phyloP scores from a whole-genome alignment of 371 early-diverging fungal genomes.

The Capillidium heterosporum region DNA sequence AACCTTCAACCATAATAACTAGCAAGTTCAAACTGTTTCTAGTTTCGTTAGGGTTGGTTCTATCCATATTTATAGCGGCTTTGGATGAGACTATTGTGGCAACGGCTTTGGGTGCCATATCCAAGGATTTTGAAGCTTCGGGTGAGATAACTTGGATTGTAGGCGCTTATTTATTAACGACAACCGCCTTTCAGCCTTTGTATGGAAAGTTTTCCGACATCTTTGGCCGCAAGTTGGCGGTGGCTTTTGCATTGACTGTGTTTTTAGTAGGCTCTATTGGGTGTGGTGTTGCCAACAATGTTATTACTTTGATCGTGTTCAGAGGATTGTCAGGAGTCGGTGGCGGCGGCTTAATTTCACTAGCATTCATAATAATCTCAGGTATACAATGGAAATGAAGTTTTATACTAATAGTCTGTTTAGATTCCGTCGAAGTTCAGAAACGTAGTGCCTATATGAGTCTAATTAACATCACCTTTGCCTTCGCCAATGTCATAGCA shows the following conservation, averaged over 20 bases:
- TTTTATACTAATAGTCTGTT: slow-evolving; percentile 17
- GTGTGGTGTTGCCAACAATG: slow-evolving; percentile 26
- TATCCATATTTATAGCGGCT: slow-evolving; percentile 7
- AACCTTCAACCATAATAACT: neutral
- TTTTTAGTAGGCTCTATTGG: slow-evolving; percentile 28
- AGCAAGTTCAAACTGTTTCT: neutral
- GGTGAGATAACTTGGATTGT: slow-evolving; percentile 17
- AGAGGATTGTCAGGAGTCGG: slow-evolving; percentile 41
- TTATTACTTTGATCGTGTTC: slow-evolving; percentile 39
- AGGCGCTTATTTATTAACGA: slow-evolving; percentile 25
- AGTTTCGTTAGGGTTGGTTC: neutral
- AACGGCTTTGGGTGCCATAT: slow-evolving; percentile 7
- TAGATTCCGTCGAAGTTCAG: slow-evolving; percentile 28
- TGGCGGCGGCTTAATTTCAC: slow-evolving; percentile 49
- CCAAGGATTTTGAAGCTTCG: slow-evolving; percentile 6
- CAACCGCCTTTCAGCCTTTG: slow-evolving; percentile 31
- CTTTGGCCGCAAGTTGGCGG: slow-evolving; percentile 35
- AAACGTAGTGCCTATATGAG: slow-evolving; percentile 47
- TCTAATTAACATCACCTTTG: slow-evolving; percentile 26
- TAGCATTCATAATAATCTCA: slow-evolving; percentile 54
- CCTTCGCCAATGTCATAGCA: slow-evolving; percentile 42
- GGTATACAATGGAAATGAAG: slow-evolving; percentile 9
- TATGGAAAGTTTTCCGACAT: slow-evolving; percentile 40
- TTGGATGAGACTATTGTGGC: slow-evolving; percentile 10
- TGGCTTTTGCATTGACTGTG: slow-evolving; percentile 19